Percentiles rank a stretch among this genome's conserved stretches.
Conservation (phyloP, 148 eudicot genomes). For the Silene latifolia region DNA sequence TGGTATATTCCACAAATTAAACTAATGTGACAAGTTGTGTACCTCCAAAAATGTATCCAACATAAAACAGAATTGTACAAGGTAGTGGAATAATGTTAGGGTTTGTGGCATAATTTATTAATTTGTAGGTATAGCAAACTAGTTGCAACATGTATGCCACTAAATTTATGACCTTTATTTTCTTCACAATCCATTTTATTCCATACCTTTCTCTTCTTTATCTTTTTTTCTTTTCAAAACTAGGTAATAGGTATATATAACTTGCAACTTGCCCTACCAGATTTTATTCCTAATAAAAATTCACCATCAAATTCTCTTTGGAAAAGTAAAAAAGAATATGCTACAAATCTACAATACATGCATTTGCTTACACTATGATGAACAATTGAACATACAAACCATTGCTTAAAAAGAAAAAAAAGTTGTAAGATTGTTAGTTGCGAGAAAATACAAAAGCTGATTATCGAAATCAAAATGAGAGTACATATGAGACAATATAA, state of each 20-base stretch:
- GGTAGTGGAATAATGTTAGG: background rate
- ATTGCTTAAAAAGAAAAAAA: background rate
- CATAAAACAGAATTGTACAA: background rate
- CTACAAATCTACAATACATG: background rate
- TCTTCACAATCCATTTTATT: constrained; percentile 10
- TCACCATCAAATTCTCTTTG: background rate
- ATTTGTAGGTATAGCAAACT: background rate
- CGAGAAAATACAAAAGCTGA: background rate
- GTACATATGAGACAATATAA: background rate
- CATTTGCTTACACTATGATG: background rate
- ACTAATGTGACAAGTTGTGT: background rate
- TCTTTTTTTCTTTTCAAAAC: constrained; percentile 9
- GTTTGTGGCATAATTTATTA: background rate
- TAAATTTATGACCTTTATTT: background rate
- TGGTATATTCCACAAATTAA: too few species aligned
- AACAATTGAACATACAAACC: background rate
- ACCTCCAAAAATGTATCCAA: background rate
- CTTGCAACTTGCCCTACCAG: constrained; percentile 6
- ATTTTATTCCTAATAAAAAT: background rate
- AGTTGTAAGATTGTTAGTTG: background rate
- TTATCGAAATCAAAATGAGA: background rate
- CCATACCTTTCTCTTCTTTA: background rate
- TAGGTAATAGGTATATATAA: constrained; percentile 5
- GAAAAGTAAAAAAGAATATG: constrained; percentile 8
- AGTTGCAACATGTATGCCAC: constrained; percentile 14